phyloP scores from a whole-genome alignment of 2,329 filamentous ascomycete genomes.

The Xylariaceae sp. region DNA sequence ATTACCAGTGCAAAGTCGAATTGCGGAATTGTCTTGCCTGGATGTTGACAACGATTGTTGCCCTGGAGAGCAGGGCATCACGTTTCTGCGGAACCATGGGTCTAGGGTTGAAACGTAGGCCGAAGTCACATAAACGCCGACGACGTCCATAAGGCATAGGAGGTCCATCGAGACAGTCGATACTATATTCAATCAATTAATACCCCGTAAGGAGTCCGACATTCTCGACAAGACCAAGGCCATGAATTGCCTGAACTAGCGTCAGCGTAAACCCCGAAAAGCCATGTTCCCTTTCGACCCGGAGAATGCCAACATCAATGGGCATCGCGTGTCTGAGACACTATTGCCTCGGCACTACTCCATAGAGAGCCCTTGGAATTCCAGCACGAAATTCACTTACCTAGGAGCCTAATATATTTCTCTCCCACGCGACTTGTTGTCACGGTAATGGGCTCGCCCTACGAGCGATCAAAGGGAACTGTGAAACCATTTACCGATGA shows the following conservation, averaged over 20 bases:
- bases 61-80: too few relatives aligned
- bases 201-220: neutral
- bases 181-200: neutral
- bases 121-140: neutral
- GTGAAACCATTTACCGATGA: constrained; percentile 4
- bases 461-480: neutral
- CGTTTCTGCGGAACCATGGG: too few relatives aligned
- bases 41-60: too few relatives aligned
- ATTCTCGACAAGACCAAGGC: neutral
- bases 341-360: constrained; percentile 20
- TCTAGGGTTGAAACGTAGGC: neutral
- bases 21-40: too few relatives aligned
- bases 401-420: neutral
- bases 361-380: constrained; percentile 8
- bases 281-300: constrained; percentile 1
- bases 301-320: constrained; percentile 17
- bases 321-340: constrained; percentile 26
- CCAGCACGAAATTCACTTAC: constrained; percentile 9
- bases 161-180: neutral
- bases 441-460: too few relatives aligned
- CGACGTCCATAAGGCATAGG: neutral
- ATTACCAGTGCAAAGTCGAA: too few relatives aligned
- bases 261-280: neutral
- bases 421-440: neutral
- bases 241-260: neutral